These are phyloP conservation scores for Tricladium varicosporioides DNA, from an alignment of 2,329 filamentous ascomycete species.

Conservation along the genomic window DNA sequence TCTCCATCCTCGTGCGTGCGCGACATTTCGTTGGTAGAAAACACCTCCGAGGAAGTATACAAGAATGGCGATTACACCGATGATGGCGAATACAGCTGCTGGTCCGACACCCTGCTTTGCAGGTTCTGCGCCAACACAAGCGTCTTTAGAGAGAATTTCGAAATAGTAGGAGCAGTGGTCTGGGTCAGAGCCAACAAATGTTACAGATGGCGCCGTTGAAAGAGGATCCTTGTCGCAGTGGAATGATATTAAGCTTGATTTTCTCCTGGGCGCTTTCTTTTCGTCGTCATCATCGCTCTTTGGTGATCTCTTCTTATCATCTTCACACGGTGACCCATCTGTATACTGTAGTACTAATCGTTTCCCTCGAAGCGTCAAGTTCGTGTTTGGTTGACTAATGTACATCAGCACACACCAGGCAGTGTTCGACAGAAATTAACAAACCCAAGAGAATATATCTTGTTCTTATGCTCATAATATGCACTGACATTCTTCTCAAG, in stretches of 20 bases:
- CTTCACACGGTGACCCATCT: slow-evolving; percentile 71
- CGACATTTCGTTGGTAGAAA: slow-evolving; percentile 92
- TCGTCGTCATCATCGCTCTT: slow-evolving; percentile 33
- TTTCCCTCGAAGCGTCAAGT: slow-evolving; percentile 60
- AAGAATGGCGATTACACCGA: slow-evolving; percentile 70
- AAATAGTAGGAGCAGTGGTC: slow-evolving; percentile 97
- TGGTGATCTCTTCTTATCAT: slow-evolving; percentile 38
- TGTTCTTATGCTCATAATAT: slow-evolving; percentile 66
- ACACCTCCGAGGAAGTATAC: slow-evolving; percentile 92
- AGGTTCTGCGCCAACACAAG: slow-evolving; percentile 67
- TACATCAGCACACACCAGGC: slow-evolving; percentile 16
- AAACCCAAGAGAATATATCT: slow-evolving; percentile 73
- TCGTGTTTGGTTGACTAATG: slow-evolving; percentile 53
- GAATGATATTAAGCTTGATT: slow-evolving; percentile 88
- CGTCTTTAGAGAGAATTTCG: slow-evolving; percentile 81
- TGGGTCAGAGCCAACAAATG: slow-evolving; percentile 78
- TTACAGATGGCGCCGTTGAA: slow-evolving; percentile 64
- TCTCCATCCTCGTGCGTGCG: slow-evolving; percentile 91
- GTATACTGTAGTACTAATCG: slow-evolving; percentile 77
- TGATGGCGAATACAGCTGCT: slow-evolving; percentile 82
- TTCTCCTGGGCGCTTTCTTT: slow-evolving; percentile 44
- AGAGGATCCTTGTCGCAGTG: slow-evolving; percentile 84
- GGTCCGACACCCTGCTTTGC: slow-evolving; percentile 71
- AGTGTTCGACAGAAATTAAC: slow-evolving; percentile 30
- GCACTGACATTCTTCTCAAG: slow-evolving; percentile 75